Base-by-base conservation (phyloP, 2,329 filamentous ascomycete genomes). In the Sporothrix phasma region DNA sequence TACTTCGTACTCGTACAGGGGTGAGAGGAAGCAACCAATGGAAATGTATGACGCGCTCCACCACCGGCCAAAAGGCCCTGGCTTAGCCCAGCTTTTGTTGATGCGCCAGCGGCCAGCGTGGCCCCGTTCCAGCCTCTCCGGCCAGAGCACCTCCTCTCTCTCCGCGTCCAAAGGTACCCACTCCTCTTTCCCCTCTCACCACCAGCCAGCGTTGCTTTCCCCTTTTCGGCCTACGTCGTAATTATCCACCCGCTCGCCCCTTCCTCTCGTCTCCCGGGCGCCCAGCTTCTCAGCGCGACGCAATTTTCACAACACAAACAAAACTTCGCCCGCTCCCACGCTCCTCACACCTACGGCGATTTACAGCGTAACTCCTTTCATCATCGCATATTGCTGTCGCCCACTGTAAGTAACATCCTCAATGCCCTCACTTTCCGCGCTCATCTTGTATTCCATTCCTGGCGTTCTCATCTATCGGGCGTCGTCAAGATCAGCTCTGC, bases 281-380 rank as follows among this genome's bases (percentile, higher is more conserved):
- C 65, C 67, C 66, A 64, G 61, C 67, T 62, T 59, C 17, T 43
- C 58, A 65, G 53, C 66, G 66, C 66, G 64, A 65, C 66, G 45
- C 54, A 46, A 58, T 60, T 56, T n/a, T 61, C 60, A 59, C 63
- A 68, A 65, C 65, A 67, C 66, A 68, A 67, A 67, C 66, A 68
- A 68, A 67, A 67, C 65, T 58, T 62, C 66, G 24, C 45, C 58
- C 26, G 51, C 41, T 63, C 39, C 61, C 51, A 43, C 65, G 11
- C 49, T 62, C 61, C 61, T 61, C 46, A 51, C 62, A 62, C 49
- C 54, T 59, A 62, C 62, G 62, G 59, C 61, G 51, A 47, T 22
- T 47, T 62, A 66, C 65, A 60, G 65, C 56, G 46, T 64, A 47
- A 59, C 34, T 43, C 65, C 66, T 60, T 58, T 64, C 65, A 51